Base-by-base conservation (phyloP, 2,329 filamentous ascomycete species). In the Arthrobotrys pseudoclavata region DNA sequence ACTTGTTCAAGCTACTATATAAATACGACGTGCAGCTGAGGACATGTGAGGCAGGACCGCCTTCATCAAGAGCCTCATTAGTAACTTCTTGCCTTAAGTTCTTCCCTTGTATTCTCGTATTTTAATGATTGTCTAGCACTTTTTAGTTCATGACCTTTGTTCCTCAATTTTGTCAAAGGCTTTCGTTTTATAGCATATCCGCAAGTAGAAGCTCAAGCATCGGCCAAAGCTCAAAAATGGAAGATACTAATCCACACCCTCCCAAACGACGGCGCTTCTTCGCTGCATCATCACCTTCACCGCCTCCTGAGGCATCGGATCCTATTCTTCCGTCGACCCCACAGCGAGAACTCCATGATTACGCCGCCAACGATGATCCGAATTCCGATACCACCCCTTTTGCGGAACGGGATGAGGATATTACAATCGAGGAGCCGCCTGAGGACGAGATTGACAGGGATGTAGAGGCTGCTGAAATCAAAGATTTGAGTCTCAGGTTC, bases 401-500 rank as follows among this genome's bases (percentile, higher is more conserved):
- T 22, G 42, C 60, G 6, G 74, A 77, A n/a, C 72, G 10, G 15
- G 67, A 77, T 48, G 72, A 70, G 4, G 72, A 61, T 47, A 26
- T 22, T 40, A 34, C 45, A 3, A 10, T 26, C 20, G 42, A 62
- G 9, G 72, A 64, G 31, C 20, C 47, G 37, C 47, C 50, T 7
- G 48, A 68, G n/a, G 53, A 52, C 4, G 29, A 48, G 5, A 34
- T 62, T n/a, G 53, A 53, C 2, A 42, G 26, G 1, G 40, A 66
- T 37, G 4, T 34, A 12, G 74, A 77, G 15, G 34, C 67, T 12
- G 47, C 62, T 24, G 80, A 83, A 2, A 76, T 83, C 0, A 72
- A 85, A 29, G 82, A 83, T 0, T 50, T 71, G 22, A 69, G 75
- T 7, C 53, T 79, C 18, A 79, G 70, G 4, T 91, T 91, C 77